Percentiles rank a stretch among this genome's conserved stretches.
These are phyloP conservation scores for Boletus patriciae DNA, from an alignment of 768 basidiomycete species.

Conservation along the genomic window DNA sequence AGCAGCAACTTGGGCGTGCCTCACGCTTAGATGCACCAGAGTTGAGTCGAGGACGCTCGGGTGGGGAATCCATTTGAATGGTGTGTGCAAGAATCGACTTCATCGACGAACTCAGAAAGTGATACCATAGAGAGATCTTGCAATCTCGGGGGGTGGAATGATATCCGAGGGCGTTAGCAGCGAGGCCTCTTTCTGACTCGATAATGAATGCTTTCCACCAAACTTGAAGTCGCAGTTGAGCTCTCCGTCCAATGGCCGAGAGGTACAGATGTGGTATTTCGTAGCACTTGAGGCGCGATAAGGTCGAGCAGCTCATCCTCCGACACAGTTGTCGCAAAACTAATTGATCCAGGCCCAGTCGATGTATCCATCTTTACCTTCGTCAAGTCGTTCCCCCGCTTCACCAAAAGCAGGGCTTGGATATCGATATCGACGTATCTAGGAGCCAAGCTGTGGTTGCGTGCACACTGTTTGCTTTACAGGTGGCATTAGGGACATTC, in stretches of 20 bases:
- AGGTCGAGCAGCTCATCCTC: slow-evolving; percentile 34
- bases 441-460: too few relatives aligned
- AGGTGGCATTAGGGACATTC: too few relatives aligned
- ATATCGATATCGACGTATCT: too few relatives aligned
- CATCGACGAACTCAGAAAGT: slow-evolving; percentile 45
- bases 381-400: too few relatives aligned
- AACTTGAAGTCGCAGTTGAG: slow-evolving; percentile 75
- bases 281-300: slow-evolving; percentile 17
- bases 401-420: too few relatives aligned
- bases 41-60: slow-evolving; percentile 37
- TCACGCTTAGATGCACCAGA: slow-evolving; percentile 45
- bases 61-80: slow-evolving; percentile 37
- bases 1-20: slow-evolving; percentile 23
- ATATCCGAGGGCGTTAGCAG: slow-evolving; percentile 68
- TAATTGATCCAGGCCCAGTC: slow-evolving; percentile 41
- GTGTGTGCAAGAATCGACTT: slow-evolving; percentile 53
- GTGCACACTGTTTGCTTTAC: too few relatives aligned
- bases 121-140: slow-evolving; percentile 47
- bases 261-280: slow-evolving; percentile 35
- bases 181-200: slow-evolving; percentile 9
- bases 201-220: slow-evolving; percentile 46
- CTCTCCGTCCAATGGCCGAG: slow-evolving; percentile 61
- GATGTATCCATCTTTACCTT: too few relatives aligned
- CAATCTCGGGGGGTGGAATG: slow-evolving; percentile 62
- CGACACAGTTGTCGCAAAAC: slow-evolving; percentile 28